Conservation (phyloP, 257 asterid species). For the Lycium barbarum region DNA sequence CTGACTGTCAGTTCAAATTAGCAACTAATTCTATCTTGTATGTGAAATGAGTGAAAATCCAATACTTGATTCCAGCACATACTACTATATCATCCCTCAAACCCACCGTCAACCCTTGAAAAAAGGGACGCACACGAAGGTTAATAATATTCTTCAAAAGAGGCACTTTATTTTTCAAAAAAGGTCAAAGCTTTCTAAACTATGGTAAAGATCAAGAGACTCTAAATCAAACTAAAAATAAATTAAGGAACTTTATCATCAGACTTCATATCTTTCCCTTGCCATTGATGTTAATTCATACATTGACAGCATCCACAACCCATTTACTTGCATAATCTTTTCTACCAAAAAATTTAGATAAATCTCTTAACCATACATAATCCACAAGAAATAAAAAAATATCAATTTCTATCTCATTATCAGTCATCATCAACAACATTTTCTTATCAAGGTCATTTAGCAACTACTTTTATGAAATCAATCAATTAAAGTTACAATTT, state of each 20-base stretch:
- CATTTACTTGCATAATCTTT: conserved; percentile 15
- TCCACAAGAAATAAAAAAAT: not conserved
- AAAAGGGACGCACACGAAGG: not conserved
- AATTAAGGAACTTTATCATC: conserved; percentile 2
- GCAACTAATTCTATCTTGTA: not conserved
- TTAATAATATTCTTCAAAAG: not conserved
- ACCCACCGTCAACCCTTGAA: not conserved
- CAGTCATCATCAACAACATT: not conserved
- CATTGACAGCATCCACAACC: not conserved
- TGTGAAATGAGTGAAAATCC: not conserved
- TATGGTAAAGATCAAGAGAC: not conserved
- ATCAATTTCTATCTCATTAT: conserved; percentile 3
- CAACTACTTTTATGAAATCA: conserved; percentile 17
- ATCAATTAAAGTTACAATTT: conserved; percentile 10
- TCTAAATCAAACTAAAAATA: not conserved
- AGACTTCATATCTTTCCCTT: not conserved
- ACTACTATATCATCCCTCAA: not conserved
- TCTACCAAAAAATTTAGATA: not conserved
- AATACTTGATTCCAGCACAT: not conserved
- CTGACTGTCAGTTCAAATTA: not conserved
- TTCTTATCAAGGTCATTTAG: too few species aligned
- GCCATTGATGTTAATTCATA: not conserved
- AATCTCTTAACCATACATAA: not conserved
- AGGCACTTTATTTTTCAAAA: not conserved
- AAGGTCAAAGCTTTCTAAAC: not conserved